Evolutionary conservation across 164 flowering plant species (phyloP).

Genomic region (Stephania yunnanensis): DNA sequence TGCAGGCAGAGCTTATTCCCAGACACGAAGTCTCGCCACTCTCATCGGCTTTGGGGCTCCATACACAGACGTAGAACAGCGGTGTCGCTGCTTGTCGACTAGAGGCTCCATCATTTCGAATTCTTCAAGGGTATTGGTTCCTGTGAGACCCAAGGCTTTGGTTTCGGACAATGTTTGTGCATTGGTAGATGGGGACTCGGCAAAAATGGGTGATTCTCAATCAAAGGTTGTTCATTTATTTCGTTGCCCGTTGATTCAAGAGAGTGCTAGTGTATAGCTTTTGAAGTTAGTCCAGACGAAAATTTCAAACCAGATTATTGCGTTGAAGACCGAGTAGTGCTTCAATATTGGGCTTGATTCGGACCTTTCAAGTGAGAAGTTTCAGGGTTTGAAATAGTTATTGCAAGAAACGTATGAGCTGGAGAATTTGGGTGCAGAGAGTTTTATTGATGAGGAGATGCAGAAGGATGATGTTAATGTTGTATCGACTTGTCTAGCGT

Average conservation of each 20-base stretch:
- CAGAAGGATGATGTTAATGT: slow-evolving; percentile 21
- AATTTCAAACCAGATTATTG: slow-evolving; percentile 57
- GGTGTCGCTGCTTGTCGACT: slow-evolving; percentile 12
- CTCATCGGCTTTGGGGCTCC: slow-evolving; percentile 17
- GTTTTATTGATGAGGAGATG: slow-evolving; percentile 55
- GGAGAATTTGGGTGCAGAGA: slow-evolving; percentile 56
- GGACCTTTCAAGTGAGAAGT: slow-evolving; percentile 50
- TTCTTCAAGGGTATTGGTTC: slow-evolving; percentile 21
- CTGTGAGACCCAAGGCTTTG: slow-evolving; percentile 34
- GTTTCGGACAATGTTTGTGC: slow-evolving; percentile 35
- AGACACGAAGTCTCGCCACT: neutral
- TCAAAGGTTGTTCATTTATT: slow-evolving; percentile 62
- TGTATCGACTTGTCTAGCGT: slow-evolving; percentile 76
- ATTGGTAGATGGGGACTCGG: slow-evolving; percentile 25
- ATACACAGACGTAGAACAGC: slow-evolving; percentile 1
- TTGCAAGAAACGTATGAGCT: slow-evolving; percentile 82
- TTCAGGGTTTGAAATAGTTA: slow-evolving; percentile 58
- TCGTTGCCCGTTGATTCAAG: slow-evolving; percentile 62
- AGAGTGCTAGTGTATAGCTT: slow-evolving; percentile 61
- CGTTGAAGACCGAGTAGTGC: slow-evolving; percentile 82
- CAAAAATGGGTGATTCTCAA: slow-evolving; percentile 14
- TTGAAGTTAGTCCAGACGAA: slow-evolving; percentile 57
- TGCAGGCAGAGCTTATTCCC: slow-evolving; percentile 14
- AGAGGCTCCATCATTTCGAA: neutral
- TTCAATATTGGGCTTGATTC: slow-evolving; percentile 60